A percentile compares a stretch with the other conserved stretches of the same genome.
phyloP scores from a whole-genome alignment of 2,329 filamentous ascomycete genomes.

The Penicillium sp. region DNA sequence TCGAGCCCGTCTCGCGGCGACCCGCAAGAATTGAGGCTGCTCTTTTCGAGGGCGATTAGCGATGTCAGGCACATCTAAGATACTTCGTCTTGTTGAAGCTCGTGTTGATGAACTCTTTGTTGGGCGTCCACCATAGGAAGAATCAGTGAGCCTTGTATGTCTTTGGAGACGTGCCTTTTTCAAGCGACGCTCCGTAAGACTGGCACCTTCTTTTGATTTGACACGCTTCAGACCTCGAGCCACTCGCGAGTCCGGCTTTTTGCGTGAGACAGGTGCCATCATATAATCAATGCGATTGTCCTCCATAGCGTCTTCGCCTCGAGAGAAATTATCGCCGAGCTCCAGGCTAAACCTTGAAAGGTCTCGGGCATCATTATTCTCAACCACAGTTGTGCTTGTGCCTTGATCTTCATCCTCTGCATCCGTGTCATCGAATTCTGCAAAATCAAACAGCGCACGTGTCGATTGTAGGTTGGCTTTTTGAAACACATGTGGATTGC shows the following conservation, averaged over 20 bases:
- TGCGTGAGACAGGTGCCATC: slow-evolving; percentile 28
- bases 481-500: slow-evolving; percentile 15
- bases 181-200: slow-evolving; percentile 4
- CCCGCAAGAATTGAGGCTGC: slow-evolving; percentile 49
- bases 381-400: not conserved
- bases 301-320: slow-evolving; percentile 34
- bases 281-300: slow-evolving; percentile 41
- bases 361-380: slow-evolving; percentile 8
- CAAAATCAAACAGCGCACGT: slow-evolving; percentile 25
- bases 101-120: slow-evolving; percentile 17
- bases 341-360: slow-evolving; percentile 14
- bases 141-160: slow-evolving; percentile 35
- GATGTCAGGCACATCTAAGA: slow-evolving; percentile 47
- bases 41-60: slow-evolving; percentile 21
- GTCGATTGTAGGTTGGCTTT: slow-evolving; percentile 9
- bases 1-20: slow-evolving; percentile 51
- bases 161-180: slow-evolving; percentile 25
- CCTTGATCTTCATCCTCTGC: slow-evolving; percentile 1
- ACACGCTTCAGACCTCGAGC: slow-evolving; percentile 13
- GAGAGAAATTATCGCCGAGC: slow-evolving; percentile 18
- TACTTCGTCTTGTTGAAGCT: slow-evolving; percentile 36
- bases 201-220: slow-evolving; percentile 11
- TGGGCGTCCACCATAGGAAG: slow-evolving; percentile 19
- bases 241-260: slow-evolving; percentile 5
- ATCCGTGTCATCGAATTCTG: slow-evolving; percentile 24